These are phyloP conservation scores for Tieghemostelium lacteum DNA, from an alignment of 78 protist species.

Conservation along the genomic window DNA sequence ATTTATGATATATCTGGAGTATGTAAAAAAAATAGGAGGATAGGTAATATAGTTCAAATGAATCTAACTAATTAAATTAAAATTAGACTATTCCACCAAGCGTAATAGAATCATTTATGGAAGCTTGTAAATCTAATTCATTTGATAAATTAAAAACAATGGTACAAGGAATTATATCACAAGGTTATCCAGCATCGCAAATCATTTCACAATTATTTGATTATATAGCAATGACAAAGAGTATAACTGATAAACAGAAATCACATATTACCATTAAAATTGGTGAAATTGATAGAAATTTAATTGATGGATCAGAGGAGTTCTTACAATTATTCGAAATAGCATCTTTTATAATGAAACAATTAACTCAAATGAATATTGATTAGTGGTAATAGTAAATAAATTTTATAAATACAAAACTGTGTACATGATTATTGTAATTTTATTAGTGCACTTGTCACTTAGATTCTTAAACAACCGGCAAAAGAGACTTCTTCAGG, in stretches of 20 bases:
- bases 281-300: slow-evolving; percentile 83
- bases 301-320: slow-evolving; percentile 93
- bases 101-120: slow-evolving; percentile 6
- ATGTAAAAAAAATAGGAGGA: background rate
- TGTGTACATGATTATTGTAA: too few relatives aligned
- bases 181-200: slow-evolving; percentile 75
- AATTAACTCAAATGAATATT: background rate
- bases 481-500: too few relatives aligned
- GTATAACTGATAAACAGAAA: slow-evolving; percentile 33
- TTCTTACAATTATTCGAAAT: slow-evolving; percentile 86
- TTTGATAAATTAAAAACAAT: slow-evolving; percentile 22
- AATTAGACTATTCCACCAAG: slow-evolving; percentile 53
- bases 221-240: background rate
- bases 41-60: too few relatives aligned
- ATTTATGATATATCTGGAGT: slow-evolving; percentile 84
- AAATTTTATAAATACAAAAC: too few relatives aligned
- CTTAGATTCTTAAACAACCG: too few relatives aligned
- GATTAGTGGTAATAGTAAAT: too few relatives aligned
- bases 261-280: slow-evolving; percentile 57
- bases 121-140: slow-evolving; percentile 43
- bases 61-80: background rate
- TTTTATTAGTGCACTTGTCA: too few relatives aligned
- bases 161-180: slow-evolving; percentile 21
- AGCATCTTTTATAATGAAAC: slow-evolving; percentile 55
- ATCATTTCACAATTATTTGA: slow-evolving; percentile 67